Evolutionary conservation across 177 flowering plant species (phyloP), one percentile per base, ranked within the genome.

Genomic region (Vitis hybrid): DNA sequence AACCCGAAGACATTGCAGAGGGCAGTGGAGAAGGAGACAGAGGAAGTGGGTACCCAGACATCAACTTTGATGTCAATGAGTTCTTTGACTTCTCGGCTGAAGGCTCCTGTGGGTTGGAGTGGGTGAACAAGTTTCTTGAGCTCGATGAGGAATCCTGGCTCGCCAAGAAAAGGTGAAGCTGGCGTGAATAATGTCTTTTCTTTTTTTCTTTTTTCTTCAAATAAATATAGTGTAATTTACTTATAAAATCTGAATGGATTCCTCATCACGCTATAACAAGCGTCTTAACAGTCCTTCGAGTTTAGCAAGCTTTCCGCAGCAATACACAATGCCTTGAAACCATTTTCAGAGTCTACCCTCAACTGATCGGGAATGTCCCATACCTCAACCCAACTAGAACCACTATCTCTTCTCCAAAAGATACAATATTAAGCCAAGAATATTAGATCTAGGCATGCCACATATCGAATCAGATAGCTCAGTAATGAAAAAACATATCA

Each of bases 41-140:
- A n/a, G 75, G 19, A 62, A 54, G 2, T 19, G 67, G 24, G 10
- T 78, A 61, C 27, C 27, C 69, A 2, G 75, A 75, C 5, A 15
- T 24, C 4, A 60, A 64, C 30, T 78, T 81, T 19, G 74, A 85
- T 62, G 77, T 72, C 18, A 68, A 82, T 35, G 83, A 81, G 56
- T 79, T 85, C 56, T 74, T 84, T 55, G 83, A 81, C 46, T 86
- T 83, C 73, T 77, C 86, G 2, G 55, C 52, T 6, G 81, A 81
- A 48, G 79, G 78, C 13, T 64, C 75, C 35, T 72, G 16, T 35
- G 83, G 69, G 12, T 60, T 80, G 63, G 84, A 83, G 2, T 85
- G 90, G 90, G 71, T 79, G 3, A 75, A 72, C 52, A 63, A 80
- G 48, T 86, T 83, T 21, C 77, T 86, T 56, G 81, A 80, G 56